Conservation (phyloP, 1,284 basidiomycete genomes). For the Prillingera fragicola region DNA sequence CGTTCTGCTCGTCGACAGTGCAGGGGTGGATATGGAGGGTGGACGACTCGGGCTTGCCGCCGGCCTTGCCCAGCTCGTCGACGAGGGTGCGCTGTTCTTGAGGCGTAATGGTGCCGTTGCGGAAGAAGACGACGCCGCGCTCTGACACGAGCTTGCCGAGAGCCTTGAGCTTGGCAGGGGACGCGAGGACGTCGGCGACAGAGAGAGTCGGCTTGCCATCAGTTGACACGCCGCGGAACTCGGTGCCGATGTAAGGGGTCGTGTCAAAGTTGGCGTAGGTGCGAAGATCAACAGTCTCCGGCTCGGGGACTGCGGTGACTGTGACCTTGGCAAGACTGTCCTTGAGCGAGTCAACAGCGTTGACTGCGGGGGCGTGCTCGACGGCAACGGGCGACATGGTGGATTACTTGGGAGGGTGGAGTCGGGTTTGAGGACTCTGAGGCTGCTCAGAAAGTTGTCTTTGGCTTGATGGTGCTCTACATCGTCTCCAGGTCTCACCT, state of each 20-base stretch:
- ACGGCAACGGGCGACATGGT: background rate
- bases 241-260: conserved; percentile 35
- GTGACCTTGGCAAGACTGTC: background rate
- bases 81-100: conserved; percentile 52
- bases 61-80: conserved; percentile 54
- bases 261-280: conserved; percentile 30
- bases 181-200: conserved; percentile 23
- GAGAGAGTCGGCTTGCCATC: conserved; percentile 22
- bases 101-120: conserved; percentile 49
- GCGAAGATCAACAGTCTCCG: conserved; percentile 13
- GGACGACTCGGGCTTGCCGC: conserved; percentile 56
- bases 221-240: conserved; percentile 34
- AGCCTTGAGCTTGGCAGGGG: conserved; percentile 20
- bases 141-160: conserved; percentile 51
- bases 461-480: too few relatives aligned
- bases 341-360: conserved; percentile 1
- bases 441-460: too few relatives aligned
- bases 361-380: background rate
- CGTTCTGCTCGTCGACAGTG: conserved; percentile 50
- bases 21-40: conserved; percentile 63
- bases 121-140: conserved; percentile 68
- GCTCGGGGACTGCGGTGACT: background rate
- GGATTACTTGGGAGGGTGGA: background rate
- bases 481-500: too few relatives aligned
- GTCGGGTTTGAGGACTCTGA: too few relatives aligned